Percentiles rank a stretch among this genome's conserved stretches.
Evolutionary conservation across 345 rosid species (phyloP).

Genomic region (Psidium friedrichsthalianum): DNA sequence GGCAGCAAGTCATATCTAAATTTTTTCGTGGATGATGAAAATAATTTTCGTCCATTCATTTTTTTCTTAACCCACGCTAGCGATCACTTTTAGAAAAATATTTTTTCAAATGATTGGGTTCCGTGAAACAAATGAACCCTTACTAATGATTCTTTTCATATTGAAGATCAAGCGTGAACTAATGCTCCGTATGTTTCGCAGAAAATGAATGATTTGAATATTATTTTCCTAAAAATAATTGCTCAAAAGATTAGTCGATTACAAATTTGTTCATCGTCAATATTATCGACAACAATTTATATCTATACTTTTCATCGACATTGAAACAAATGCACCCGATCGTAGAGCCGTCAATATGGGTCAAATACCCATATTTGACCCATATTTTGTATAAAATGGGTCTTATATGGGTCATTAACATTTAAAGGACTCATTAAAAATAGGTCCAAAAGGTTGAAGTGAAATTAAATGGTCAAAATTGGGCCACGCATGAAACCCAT

Average conservation of each 20-base stretch:
- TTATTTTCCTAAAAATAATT: not conserved
- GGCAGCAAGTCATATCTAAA: not conserved
- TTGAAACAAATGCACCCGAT: not conserved
- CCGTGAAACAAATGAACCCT: rapidly evolving
- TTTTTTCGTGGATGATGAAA: not conserved
- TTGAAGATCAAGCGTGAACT: not conserved
- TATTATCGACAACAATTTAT: not conserved
- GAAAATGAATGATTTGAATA: not conserved
- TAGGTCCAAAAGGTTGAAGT: too few species aligned
- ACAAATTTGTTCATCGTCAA: not conserved
- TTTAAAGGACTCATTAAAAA: too few species aligned
- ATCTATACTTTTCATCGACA: not conserved
- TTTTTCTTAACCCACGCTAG: not conserved
- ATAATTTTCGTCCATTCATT: not conserved
- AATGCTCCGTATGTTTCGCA: rapidly evolving
- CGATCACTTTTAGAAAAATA: rapidly evolving
- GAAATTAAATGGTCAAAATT: too few species aligned
- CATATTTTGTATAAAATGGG: too few species aligned
- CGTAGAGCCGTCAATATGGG: too few species aligned
- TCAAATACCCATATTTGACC: too few species aligned
- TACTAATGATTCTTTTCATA: not conserved
- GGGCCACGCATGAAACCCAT: too few species aligned
- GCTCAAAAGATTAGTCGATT: not conserved
- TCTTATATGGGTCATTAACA: too few species aligned
- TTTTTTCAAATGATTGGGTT: not conserved